Percentiles rank a stretch among this genome's conserved stretches.
These are phyloP conservation scores for Neurospora sp. DNA, from an alignment of 495 filamentous ascomycete genomes.

Conservation along the genomic window DNA sequence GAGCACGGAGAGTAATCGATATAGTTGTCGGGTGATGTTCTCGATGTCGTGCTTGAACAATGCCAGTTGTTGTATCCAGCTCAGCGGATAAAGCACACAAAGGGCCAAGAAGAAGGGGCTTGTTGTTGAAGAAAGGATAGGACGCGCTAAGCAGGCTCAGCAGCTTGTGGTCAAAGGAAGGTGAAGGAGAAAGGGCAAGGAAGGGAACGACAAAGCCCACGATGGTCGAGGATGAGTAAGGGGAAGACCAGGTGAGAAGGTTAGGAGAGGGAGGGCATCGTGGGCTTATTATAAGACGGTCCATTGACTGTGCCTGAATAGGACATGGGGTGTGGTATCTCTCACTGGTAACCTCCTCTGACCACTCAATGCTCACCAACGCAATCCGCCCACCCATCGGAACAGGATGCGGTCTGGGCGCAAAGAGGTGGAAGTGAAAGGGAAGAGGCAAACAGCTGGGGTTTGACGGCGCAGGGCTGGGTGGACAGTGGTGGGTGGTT, in stretches of 20 bases:
- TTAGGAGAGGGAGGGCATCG: neutral
- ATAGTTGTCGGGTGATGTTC: neutral
- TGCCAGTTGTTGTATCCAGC: neutral
- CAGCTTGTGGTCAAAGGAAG: constrained; percentile 8
- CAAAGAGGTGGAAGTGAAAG: neutral
- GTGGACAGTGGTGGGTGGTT: neutral
- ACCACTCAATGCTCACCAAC: neutral
- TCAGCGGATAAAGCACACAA: neutral
- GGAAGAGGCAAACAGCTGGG: neutral
- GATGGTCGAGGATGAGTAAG: neutral
- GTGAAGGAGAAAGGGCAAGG: neutral
- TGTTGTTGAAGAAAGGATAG: constrained; percentile 11
- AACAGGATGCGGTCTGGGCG: neutral
- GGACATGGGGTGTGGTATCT: neutral
- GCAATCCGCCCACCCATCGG: neutral
- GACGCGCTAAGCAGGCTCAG: constrained; percentile 9
- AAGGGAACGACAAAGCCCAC: constrained; percentile 14
- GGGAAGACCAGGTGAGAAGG: neutral
- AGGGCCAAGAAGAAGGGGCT: neutral
- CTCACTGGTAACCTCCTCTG: neutral
- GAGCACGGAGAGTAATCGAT: neutral
- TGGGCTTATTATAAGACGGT: neutral
- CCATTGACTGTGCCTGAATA: neutral
- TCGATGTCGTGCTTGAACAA: neutral
- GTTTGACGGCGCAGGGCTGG: neutral